Conservation (phyloP, 2,329 filamentous ascomycete genomes). For the Coniochaeta prunicola region DNA sequence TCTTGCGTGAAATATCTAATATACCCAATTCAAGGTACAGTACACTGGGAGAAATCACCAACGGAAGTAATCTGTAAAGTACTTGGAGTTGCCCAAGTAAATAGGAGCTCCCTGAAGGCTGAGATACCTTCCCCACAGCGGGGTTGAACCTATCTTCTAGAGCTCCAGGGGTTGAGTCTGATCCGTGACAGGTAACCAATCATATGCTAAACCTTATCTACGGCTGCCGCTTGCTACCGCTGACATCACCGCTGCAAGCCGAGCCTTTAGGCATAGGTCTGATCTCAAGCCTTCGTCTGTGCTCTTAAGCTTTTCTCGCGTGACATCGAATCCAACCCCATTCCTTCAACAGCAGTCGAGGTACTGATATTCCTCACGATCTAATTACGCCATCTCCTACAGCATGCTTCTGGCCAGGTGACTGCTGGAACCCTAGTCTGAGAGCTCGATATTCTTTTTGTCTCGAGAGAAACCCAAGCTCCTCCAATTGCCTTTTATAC, state of each 20-base stretch:
- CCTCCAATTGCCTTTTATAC: not conserved
- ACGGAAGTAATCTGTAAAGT: too few relatives aligned
- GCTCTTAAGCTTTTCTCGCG: not conserved
- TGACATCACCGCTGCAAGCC: not conserved
- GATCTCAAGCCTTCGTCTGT: not conserved
- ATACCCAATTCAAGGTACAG: too few relatives aligned
- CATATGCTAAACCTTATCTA: not conserved
- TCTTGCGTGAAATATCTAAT: too few relatives aligned
- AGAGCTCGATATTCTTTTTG: not conserved
- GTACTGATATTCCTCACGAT: not conserved
- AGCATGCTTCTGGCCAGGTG: not conserved
- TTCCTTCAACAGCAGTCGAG: not conserved
- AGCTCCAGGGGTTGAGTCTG: not conserved
- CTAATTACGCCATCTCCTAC: not conserved
- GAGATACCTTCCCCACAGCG: not conserved
- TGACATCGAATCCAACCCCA: not conserved
- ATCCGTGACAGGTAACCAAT: not conserved
- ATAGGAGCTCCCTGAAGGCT: too few relatives aligned
- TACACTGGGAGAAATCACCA: too few relatives aligned
- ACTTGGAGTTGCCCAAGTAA: too few relatives aligned
- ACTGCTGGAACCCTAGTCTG: not conserved
- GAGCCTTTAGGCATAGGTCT: not conserved
- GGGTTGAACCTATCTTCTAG: not conserved
- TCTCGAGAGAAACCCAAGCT: not conserved
- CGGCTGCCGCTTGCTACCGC: not conserved